Evolutionary conservation across 345 rosid genomes (phyloP), one percentile per base, ranked within the genome.

Genomic region (Limnanthes douglasii): DNA sequence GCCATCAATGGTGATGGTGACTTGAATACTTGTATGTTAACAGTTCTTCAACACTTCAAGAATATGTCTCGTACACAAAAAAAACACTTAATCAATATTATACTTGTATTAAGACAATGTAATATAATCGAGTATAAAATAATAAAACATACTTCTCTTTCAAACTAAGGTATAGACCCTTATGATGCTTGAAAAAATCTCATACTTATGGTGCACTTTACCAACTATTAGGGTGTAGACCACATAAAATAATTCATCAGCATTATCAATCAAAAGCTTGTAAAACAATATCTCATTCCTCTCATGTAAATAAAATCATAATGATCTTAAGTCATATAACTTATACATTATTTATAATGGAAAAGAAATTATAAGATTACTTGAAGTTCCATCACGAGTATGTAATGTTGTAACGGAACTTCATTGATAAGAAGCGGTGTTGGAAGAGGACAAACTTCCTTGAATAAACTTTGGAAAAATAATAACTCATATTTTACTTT

Each of bases 341-440:
- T 37, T 1, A 10, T 10, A 40, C 11, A 6, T 2, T 12, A 32
- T n/a, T 2, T n/a, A 8, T 26, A 0, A 38, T 14, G 11, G 8
- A 26, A 51, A 29, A 19, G n/a, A n/a, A n/a, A n/a, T n/a, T n/a
- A n/a, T n/a, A n/a, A n/a, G n/a, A 23, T 13, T 35, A 78, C 95
- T 82, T 90, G 95, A 37, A 90, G 98, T 57, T 84, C 98, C 94
- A 84, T 75, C 73, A 90, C 65, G 20, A 94, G 92, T 55, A 84
- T 61, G 51, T 84, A 90, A 39, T 78, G 75, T 25, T 90, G 98
- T 34, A 90, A 34, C 17, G 96, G 96, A 62, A 84, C 86, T 38
- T 72, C 21, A 40, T 79, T n/a, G n/a, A n/a, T n/a, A n/a, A n/a
- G n/a, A n/a, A n/a, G n/a, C n/a, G n/a, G n/a, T n/a, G n/a, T n/a